Conservation (phyloP, 805 yeast genomes). For the Nakazawaea ishiwadae region DNA sequence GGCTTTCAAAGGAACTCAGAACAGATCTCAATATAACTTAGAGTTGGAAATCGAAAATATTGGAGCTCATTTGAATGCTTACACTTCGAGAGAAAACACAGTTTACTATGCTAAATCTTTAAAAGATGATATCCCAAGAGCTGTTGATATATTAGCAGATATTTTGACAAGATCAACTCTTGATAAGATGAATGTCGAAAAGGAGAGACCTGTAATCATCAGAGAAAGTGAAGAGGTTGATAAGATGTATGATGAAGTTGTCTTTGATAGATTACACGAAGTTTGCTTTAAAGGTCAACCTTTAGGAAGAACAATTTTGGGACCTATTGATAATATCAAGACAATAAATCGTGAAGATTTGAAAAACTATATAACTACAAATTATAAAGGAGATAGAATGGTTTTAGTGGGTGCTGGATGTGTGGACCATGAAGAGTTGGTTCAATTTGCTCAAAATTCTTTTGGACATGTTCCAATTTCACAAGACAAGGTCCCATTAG, state of each 20-base stretch:
- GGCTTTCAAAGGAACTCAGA: slow-evolving; percentile 91
- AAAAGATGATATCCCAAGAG: slow-evolving; percentile 71
- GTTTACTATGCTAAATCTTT: slow-evolving; percentile 93
- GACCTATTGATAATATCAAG: slow-evolving; percentile 86
- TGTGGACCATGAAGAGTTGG: slow-evolving; percentile 82
- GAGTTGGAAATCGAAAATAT: slow-evolving; percentile 94
- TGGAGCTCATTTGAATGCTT: slow-evolving; percentile 98
- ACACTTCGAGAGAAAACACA: slow-evolving; percentile 95
- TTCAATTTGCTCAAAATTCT: slow-evolving; percentile 64
- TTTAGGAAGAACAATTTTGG: slow-evolving; percentile 92
- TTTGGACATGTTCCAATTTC: slow-evolving; percentile 67
- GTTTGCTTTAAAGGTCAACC: slow-evolving; percentile 89
- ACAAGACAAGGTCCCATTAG: slow-evolving; percentile 58
- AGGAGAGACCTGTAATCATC: slow-evolving; percentile 93
- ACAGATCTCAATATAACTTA: slow-evolving; percentile 72
- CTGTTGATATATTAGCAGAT: slow-evolving; percentile 86
- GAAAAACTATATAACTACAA: slow-evolving; percentile 71
- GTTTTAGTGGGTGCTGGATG: slow-evolving; percentile 97
- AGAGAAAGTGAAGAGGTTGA: slow-evolving; percentile 98
- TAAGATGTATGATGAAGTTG: slow-evolving; percentile 97
- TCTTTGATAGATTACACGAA: slow-evolving; percentile 93
- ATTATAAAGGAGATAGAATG: slow-evolving; percentile 96
- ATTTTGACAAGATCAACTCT: slow-evolving; percentile 82
- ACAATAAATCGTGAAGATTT: slow-evolving; percentile 75
- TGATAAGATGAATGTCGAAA: slow-evolving; percentile 81